Base-by-base conservation (phyloP, 192 early-diverging fungal species). In the Chytriomyces sp. region DNA sequence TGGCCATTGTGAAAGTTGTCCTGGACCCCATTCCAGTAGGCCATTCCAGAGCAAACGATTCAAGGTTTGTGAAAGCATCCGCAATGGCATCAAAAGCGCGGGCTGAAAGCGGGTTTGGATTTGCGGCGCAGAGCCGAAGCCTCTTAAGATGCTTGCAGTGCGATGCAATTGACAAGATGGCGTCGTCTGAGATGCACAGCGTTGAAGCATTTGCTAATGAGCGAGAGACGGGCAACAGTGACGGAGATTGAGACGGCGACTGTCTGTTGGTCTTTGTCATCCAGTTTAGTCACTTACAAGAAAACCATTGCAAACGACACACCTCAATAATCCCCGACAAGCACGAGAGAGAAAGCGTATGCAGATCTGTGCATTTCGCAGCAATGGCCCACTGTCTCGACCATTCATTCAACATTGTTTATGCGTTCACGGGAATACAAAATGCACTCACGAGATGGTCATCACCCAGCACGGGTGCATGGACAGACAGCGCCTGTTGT, bases 41-140 rank as follows among this genome's bases (percentile, higher is more conserved):
- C 76, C 76, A 77, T 64, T 77, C 76, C 6, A 77, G 57, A 6
- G 67, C 76, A 69, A 77, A 77, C 9, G 67, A 61, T 64, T 69
- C 46, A 6, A 77, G 44, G 24, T 24, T 23, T 45, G 49, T 26
- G 16, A 46, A 69, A 8, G 18, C n/a, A 7, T 49, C 50, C 11
- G 76, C 57, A 13, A 77, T 45, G 16, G 66, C 69, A 45, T 61
- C 66, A 35, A 77, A 62, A 13, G 53, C 76, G 16, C 76, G 67
- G 6, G 72, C 76, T 10, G 76, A 24, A 61, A 77, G 64, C 16
- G 74, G 11, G 7, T 28, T 28, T 13, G 26, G 66, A 11, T 61
- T 59, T 6, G 43, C 20, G 43, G 67, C 76, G 53, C 69, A 57
- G 13, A 77, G 44, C 3, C 69, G 26, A 28, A 77, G 28, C n/a